phyloP scores from a whole-genome alignment of 2,329 filamentous ascomycete genomes.

The Zymoseptoria tritici region DNA sequence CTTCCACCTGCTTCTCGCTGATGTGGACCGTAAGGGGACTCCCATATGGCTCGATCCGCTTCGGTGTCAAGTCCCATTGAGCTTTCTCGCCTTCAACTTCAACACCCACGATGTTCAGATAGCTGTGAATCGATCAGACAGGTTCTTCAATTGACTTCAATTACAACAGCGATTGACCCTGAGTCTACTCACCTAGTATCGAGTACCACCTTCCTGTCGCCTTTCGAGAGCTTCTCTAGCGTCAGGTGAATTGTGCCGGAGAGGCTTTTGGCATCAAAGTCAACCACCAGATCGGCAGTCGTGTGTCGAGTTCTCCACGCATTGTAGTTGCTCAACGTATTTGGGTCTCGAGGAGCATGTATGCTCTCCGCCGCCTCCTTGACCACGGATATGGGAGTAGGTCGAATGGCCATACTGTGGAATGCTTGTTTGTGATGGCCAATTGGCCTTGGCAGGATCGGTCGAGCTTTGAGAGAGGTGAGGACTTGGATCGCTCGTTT shows the following conservation, averaged over 20 bases:
- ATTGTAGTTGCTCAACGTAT: slow-evolving; percentile 86
- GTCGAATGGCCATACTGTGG: slow-evolving; percentile 22
- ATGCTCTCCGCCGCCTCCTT: slow-evolving; percentile 26
- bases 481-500: slow-evolving; percentile 2
- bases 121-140: slow-evolving; percentile 35
- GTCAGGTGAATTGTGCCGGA: slow-evolving; percentile 69
- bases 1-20: slow-evolving; percentile 34
- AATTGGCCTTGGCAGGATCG: neutral
- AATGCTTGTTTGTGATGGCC: neutral
- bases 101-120: slow-evolving; percentile 65
- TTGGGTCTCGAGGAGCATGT: slow-evolving; percentile 56
- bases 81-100: slow-evolving; percentile 58
- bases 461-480: neutral
- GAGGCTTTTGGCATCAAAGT: slow-evolving; percentile 73
- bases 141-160: neutral
- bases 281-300: slow-evolving; percentile 69
- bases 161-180: neutral
- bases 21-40: slow-evolving; percentile 59
- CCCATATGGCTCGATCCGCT: slow-evolving; percentile 65
- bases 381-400: slow-evolving; percentile 19
- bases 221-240: slow-evolving; percentile 69
- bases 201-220: slow-evolving; percentile 66
- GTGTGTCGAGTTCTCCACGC: slow-evolving; percentile 81
- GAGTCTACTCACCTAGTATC: slow-evolving; percentile 56
- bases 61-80: slow-evolving; percentile 62